phyloP scores from a whole-genome alignment of 2,329 filamentous ascomycete species.

The Davidsoniella virescens region DNA sequence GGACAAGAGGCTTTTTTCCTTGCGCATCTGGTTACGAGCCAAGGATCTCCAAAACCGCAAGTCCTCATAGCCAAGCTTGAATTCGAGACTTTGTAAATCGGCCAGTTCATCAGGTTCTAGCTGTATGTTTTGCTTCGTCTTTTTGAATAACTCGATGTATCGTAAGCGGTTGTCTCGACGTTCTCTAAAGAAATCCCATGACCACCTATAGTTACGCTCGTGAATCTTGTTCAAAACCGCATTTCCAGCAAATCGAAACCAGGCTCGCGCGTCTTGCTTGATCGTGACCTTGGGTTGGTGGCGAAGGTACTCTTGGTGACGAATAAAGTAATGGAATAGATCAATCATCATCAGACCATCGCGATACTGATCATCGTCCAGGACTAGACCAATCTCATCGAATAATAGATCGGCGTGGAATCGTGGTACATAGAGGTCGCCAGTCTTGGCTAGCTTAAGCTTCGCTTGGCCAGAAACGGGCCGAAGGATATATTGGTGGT shows the following conservation, averaged over 20 bases:
- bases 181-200: slow-evolving; percentile 90
- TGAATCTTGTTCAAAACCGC: slow-evolving; percentile 89
- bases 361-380: slow-evolving; percentile 94
- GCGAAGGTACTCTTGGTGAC: slow-evolving; percentile 93
- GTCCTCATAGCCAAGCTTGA: slow-evolving; percentile 85
- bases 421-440: slow-evolving; percentile 60
- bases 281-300: slow-evolving; percentile 70
- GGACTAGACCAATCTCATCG: slow-evolving; percentile 92
- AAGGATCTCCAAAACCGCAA: slow-evolving; percentile 93
- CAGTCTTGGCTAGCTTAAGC: slow-evolving; percentile 87
- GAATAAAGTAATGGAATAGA: slow-evolving; percentile 94
- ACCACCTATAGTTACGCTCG: slow-evolving; percentile 82
- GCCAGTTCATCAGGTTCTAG: slow-evolving; percentile 53
- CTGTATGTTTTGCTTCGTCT: slow-evolving; percentile 59
- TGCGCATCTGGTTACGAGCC: slow-evolving; percentile 83
- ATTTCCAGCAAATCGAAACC: slow-evolving; percentile 81
- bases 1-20: slow-evolving; percentile 37
- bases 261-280: slow-evolving; percentile 81
- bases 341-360: slow-evolving; percentile 97
- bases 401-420: slow-evolving; percentile 86
- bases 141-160: slow-evolving; percentile 94
- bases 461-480: slow-evolving; percentile 92
- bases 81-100: slow-evolving; percentile 62
- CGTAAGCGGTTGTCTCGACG: slow-evolving; percentile 72
- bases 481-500: slow-evolving; percentile 87